These are phyloP conservation scores for Beauveria brongniartii DNA, from an alignment of 2,329 filamentous ascomycete genomes.

Conservation along the genomic window DNA sequence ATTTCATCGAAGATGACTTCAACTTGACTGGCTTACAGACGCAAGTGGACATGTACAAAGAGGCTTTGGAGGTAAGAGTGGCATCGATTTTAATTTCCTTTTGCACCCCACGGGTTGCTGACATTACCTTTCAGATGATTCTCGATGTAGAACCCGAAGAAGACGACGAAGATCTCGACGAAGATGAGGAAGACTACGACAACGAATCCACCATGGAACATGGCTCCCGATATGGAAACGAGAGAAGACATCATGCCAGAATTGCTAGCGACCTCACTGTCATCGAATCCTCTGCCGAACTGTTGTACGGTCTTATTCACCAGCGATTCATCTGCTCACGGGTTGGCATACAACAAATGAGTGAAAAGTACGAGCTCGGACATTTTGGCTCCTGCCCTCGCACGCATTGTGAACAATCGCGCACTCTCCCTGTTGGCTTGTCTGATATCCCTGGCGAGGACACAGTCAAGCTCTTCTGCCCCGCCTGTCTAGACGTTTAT, in stretches of 20 bases:
- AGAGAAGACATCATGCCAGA: constrained; percentile 70
- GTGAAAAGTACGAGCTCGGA: constrained; percentile 94
- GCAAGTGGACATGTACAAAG: constrained; percentile 98
- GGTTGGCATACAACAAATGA: constrained; percentile 97
- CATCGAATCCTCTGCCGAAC: constrained; percentile 95
- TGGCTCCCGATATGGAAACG: constrained; percentile 39
- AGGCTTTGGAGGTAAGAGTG: constrained; percentile 68
- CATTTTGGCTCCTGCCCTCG: constrained; percentile 96
- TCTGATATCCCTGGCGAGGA: constrained; percentile 94
- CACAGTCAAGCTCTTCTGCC: constrained; percentile 97
- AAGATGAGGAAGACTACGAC: constrained; percentile 68
- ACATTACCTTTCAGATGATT: constrained; percentile 61
- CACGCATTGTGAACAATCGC: constrained; percentile 81
- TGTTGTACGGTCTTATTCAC: constrained; percentile 96
- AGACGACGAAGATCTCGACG: constrained; percentile 77
- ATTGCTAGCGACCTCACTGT: constrained; percentile 90
- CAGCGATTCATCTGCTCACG: constrained; percentile 97
- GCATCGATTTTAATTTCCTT: neutral
- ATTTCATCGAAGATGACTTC: constrained; percentile 99
- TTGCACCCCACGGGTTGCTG: neutral
- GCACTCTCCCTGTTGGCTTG: constrained; percentile 85
- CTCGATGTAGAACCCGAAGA: constrained; percentile 96
- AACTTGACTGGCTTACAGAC: constrained; percentile 92
- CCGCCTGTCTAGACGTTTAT: constrained; percentile 93
- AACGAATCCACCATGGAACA: constrained; percentile 57